phyloP scores from a whole-genome alignment of 345 rosid genomes.

The Eucalyptus cloeziana region DNA sequence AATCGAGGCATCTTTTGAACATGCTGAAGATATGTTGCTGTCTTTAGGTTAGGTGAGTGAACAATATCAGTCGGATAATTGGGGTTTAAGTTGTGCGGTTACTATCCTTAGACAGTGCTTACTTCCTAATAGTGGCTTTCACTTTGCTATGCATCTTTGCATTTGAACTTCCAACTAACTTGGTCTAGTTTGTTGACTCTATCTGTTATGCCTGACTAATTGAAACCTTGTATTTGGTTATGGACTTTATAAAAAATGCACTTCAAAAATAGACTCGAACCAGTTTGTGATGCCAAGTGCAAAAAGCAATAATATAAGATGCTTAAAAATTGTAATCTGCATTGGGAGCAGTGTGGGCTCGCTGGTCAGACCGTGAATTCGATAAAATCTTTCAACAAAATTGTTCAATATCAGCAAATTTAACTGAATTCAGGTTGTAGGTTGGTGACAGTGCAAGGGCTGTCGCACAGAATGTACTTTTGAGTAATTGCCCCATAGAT shows the following conservation, averaged over 20 bases:
- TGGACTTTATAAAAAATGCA: background rate
- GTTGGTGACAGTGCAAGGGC: background rate
- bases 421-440: background rate
- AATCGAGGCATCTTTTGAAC: background rate
- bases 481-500: background rate
- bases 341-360: background rate
- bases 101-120: background rate
- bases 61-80: background rate
- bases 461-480: background rate
- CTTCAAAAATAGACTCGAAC: background rate
- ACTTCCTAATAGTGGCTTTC: background rate
- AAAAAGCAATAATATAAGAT: background rate
- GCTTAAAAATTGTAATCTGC: background rate
- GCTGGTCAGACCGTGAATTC: background rate
- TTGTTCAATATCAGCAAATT: background rate
- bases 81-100: background rate
- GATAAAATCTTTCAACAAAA: background rate
- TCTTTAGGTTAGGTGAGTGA: background rate
- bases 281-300: background rate
- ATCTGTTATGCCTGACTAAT: background rate
- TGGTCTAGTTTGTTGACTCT: background rate
- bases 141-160: background rate
- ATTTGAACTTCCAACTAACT: background rate
- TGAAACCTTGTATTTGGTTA: background rate
- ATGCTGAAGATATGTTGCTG: background rate